phyloP scores from a whole-genome alignment of 768 basidiomycete species.

The Tulasnella sp. region DNA sequence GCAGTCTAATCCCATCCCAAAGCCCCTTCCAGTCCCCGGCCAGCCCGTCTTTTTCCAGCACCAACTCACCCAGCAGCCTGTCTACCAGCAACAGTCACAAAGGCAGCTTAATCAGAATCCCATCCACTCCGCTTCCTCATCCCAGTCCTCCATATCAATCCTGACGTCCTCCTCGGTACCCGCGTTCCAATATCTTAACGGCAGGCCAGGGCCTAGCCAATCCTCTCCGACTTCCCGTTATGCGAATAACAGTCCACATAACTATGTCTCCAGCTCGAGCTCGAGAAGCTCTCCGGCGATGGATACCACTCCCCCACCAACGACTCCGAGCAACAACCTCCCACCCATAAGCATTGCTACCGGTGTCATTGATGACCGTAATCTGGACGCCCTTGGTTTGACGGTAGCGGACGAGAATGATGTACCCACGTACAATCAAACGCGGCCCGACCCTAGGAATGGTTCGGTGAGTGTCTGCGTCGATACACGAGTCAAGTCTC shows the following conservation, averaged over 20 bases:
- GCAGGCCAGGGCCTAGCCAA: neutral
- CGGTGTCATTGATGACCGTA: slow-evolving; percentile 26
- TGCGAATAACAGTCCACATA: slow-evolving; percentile 4
- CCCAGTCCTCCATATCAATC: slow-evolving; percentile 13
- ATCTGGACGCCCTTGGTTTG: slow-evolving; percentile 19
- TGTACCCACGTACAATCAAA: neutral
- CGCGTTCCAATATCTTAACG: neutral
- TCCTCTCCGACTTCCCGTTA: slow-evolving; percentile 8
- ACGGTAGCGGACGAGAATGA: slow-evolving; percentile 21
- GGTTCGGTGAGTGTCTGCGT: neutral
- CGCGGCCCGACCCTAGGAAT: neutral
- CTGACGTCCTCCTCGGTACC: slow-evolving; percentile 1
- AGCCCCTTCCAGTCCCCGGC: slow-evolving; percentile 4
- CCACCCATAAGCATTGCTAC: slow-evolving; percentile 33
- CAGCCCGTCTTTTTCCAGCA: neutral
- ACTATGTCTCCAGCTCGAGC: slow-evolving; percentile 44
- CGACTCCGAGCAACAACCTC: slow-evolving; percentile 43
- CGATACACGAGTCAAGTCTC: too few species aligned
- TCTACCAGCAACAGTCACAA: neutral
- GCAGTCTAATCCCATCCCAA: neutral
- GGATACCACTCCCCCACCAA: slow-evolving; percentile 60
- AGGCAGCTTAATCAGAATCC: neutral
- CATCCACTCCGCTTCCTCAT: slow-evolving; percentile 14
- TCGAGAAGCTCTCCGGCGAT: slow-evolving; percentile 46
- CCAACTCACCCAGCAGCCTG: neutral